Evolutionary conservation across 1,139 yeast species (phyloP).

Genomic region (Wickerhamiella pararugosa): DNA sequence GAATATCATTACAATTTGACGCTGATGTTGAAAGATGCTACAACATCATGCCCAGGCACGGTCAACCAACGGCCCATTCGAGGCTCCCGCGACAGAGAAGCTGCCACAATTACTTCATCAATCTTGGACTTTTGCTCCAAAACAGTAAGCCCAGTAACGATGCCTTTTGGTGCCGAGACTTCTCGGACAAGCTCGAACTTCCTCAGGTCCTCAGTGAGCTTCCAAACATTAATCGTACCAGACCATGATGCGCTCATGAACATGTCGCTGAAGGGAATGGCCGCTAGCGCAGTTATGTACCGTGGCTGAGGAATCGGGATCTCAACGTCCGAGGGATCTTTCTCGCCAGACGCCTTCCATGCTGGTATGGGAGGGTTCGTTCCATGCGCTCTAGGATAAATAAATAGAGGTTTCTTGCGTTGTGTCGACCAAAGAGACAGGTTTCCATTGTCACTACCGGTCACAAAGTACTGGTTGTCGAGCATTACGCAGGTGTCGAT

Average conservation of each 20-base stretch:
- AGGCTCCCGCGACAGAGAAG: constrained; percentile 69
- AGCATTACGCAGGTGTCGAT: constrained; percentile 83
- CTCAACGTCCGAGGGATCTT: constrained; percentile 23
- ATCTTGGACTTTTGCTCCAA: constrained; percentile 41
- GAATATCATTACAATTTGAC: not conserved
- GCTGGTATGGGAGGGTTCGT: constrained; percentile 37
- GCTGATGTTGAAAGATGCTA: constrained; percentile 10
- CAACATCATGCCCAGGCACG: constrained; percentile 14
- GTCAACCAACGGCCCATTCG: constrained; percentile 69
- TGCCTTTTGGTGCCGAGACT: constrained; percentile 49
- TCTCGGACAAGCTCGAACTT: constrained; percentile 41
- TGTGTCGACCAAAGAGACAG: constrained; percentile 76
- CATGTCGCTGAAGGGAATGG: constrained; percentile 79
- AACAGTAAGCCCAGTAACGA: constrained; percentile 52
- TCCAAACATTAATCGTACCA: constrained; percentile 68
- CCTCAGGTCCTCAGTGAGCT: constrained; percentile 47
- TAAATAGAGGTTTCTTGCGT: constrained; percentile 73
- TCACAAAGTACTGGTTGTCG: constrained; percentile 82
- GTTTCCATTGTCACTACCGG: constrained; percentile 86
- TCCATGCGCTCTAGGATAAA: constrained; percentile 66
- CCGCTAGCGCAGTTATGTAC: constrained; percentile 69
- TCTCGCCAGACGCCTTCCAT: constrained; percentile 55
- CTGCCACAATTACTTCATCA: constrained; percentile 41
- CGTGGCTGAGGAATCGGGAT: constrained; percentile 63
- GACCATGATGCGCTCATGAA: constrained; percentile 82